Percentiles rank a stretch among this genome's conserved stretches.
Evolutionary conservation across 192 early-diverging fungal genomes (phyloP).

Genomic region (Neocallimastix lanati): DNA sequence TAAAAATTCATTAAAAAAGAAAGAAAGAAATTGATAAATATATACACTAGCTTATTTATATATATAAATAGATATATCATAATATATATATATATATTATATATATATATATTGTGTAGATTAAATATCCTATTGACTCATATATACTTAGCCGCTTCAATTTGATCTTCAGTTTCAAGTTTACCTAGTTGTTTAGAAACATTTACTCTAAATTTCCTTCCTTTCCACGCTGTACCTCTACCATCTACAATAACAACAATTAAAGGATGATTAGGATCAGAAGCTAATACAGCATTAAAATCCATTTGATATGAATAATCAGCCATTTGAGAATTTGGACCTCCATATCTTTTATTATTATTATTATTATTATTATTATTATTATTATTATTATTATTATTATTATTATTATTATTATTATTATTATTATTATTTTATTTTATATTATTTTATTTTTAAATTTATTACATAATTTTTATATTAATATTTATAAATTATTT

Average conservation of each 20-base stretch:
- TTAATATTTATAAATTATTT: too few relatives aligned
- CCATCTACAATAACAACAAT: conserved; percentile 46
- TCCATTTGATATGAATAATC: conserved; percentile 36
- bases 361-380: too few relatives aligned
- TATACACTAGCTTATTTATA: background rate
- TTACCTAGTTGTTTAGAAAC: conserved; percentile 65
- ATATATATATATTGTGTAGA: too few relatives aligned
- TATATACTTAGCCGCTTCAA: conserved; percentile 54
- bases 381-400: too few relatives aligned
- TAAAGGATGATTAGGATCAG: conserved; percentile 44
- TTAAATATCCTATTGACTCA: too few relatives aligned
- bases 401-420: too few relatives aligned
- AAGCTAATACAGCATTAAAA: conserved; percentile 49
- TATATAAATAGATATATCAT: background rate
- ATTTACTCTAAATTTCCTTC: conserved; percentile 54
- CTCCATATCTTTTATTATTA: conserved; percentile 46
- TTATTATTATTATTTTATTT: too few relatives aligned
- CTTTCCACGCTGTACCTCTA: conserved; percentile 74
- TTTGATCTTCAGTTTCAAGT: conserved; percentile 65
- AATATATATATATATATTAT: background rate
- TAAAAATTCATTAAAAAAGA: too few relatives aligned
- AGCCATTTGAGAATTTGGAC: conserved; percentile 73
- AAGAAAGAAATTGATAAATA: too few relatives aligned
- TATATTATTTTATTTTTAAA: too few relatives aligned
- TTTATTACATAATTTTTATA: too few relatives aligned